Evolutionary conservation across 768 basidiomycete species (phyloP).

Genomic region (Plicaturopsis crispa): DNA sequence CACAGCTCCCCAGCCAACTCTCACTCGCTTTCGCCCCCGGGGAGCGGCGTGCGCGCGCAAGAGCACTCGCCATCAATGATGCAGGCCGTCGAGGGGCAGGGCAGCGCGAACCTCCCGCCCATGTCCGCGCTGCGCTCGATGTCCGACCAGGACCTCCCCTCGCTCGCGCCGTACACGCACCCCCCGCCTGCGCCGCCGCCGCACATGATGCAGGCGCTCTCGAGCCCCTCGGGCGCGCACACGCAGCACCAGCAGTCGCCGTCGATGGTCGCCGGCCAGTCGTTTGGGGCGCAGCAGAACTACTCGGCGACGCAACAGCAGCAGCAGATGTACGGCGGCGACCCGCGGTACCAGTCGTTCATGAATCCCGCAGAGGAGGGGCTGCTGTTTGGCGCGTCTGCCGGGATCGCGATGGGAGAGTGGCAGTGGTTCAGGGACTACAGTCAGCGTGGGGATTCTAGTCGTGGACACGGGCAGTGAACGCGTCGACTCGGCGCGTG

Average conservation of each 20-base stretch:
- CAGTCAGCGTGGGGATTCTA: slow-evolving; percentile 37
- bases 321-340: slow-evolving; percentile 30
- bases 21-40: slow-evolving; percentile 25
- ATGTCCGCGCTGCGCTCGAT: too few species aligned
- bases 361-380: slow-evolving; percentile 52
- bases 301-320: slow-evolving; percentile 9
- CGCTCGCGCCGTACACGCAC: slow-evolving; percentile 21
- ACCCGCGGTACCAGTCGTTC: slow-evolving; percentile 33
- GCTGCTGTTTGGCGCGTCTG: slow-evolving; percentile 68
- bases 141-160: too few species aligned
- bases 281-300: slow-evolving; percentile 13
- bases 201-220: slow-evolving; percentile 10
- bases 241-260: slow-evolving; percentile 19
- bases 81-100: too few species aligned
- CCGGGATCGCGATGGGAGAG: slow-evolving; percentile 70
- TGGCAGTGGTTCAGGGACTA: slow-evolving; percentile 64
- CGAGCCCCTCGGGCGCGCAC: slow-evolving; percentile 11
- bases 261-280: slow-evolving; percentile 9
- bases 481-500: slow-evolving; percentile 20
- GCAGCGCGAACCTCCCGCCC: too few species aligned
- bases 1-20: slow-evolving; percentile 54
- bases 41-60: neutral
- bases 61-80: too few species aligned
- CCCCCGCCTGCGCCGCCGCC: slow-evolving; percentile 14
- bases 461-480: slow-evolving; percentile 26